These are phyloP conservation scores for Elongisporangium anandrum DNA, from an alignment of 352 stramenopile species.

Conservation along the genomic window DNA sequence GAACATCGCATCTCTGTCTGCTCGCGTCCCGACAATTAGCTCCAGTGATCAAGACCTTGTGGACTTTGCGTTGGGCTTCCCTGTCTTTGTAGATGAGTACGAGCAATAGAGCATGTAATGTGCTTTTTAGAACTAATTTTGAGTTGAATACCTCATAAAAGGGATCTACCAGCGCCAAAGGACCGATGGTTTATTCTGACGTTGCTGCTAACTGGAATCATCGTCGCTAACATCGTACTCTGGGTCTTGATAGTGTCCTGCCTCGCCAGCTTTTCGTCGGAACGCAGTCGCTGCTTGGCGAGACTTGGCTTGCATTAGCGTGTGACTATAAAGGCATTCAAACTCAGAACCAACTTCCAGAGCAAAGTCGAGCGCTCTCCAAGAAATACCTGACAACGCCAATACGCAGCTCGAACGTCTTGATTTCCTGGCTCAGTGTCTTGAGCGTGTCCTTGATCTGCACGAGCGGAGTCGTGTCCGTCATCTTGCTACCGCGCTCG, in stretches of 20 bases:
- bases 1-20: not conserved
- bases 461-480: constrained; percentile 77
- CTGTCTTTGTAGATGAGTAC: not conserved
- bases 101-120: not conserved
- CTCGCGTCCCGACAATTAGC: not conserved
- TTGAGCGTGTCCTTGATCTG: constrained; percentile 84
- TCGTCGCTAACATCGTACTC: constrained; percentile 82
- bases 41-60: not conserved
- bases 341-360: no score
- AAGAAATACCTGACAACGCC: constrained; percentile 50
- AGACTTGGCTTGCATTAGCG: constrained; percentile 67
- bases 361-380: no score
- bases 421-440: constrained; percentile 68
- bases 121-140: not conserved
- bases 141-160: not conserved
- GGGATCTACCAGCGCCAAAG: not conserved
- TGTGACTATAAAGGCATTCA: constrained; percentile 42
- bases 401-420: constrained; percentile 79
- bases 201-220: constrained; percentile 49
- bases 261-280: constrained; percentile 31
- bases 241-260: constrained; percentile 51
- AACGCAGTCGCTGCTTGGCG: constrained; percentile 41
- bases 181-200: not conserved
- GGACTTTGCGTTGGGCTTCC: not conserved
- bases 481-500: constrained; percentile 81